Conservation (phyloP, 257 asterid genomes). For the Forsythia viridissima region DNA sequence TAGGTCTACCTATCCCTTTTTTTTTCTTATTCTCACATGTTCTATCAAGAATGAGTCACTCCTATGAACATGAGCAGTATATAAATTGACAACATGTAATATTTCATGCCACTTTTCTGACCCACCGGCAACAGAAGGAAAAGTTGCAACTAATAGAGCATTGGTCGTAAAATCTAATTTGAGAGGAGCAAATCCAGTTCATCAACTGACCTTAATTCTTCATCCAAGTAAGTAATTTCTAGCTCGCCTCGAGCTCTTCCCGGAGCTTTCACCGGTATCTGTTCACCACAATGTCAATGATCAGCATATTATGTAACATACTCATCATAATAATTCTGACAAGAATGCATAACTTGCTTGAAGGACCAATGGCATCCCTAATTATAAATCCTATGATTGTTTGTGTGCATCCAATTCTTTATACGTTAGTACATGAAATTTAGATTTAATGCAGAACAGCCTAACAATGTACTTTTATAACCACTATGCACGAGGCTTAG, state of each 20-base stretch:
- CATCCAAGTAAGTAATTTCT: slow-evolving; percentile 52
- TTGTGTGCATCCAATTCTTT: neutral
- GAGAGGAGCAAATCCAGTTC: neutral
- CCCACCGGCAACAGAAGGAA: neutral
- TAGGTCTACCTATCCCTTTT: slow-evolving; percentile 8
- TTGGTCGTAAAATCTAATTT: neutral
- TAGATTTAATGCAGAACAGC: neutral
- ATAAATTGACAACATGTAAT: neutral
- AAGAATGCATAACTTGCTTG: neutral
- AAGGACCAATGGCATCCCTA: neutral
- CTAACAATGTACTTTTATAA: neutral
- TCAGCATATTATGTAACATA: neutral
- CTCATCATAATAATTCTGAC: neutral
- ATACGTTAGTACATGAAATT: neutral
- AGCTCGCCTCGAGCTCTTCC: slow-evolving; percentile 43
- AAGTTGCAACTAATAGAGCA: neutral
- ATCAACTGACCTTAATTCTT: slow-evolving; percentile 41
- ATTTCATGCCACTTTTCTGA: too few species aligned
- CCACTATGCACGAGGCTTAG: too few species aligned
- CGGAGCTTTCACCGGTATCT: slow-evolving; percentile 59
- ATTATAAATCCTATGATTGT: neutral
- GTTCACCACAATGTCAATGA: neutral
- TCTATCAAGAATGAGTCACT: neutral
- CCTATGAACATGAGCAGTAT: neutral
- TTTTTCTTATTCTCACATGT: neutral